Base-by-base conservation (phyloP, 306 rosid species). In the Pyrus communis region DNA sequence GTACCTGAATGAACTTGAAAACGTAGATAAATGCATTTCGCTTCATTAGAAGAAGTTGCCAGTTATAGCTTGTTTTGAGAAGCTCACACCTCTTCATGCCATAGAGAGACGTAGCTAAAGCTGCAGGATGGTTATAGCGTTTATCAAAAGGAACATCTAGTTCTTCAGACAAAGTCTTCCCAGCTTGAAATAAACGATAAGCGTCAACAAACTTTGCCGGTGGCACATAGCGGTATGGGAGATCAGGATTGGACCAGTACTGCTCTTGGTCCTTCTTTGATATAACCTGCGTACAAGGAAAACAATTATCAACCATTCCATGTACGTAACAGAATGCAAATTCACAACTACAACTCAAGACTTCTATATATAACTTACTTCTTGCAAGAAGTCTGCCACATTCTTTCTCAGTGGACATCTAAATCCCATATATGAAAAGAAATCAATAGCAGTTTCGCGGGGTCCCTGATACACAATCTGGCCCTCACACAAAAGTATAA, bases 191-290 rank as follows among this genome's bases (percentile, higher is more conserved):
- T 77, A 77, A 81, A 67, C 78, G 88, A 88, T 91, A 96, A 64
- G 93, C 90, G 75, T 92, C 89, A 3, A 89, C 97, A 71, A 96
- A 92, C 82, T 91, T 93, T 71, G 86, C 93, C 23, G 84, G 91
- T 52, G 98, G 87, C 84, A 93, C 84, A 79, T 83, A 86, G 79
- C 86, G 89, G 89, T 96, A 89, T 54, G 96, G 97, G 76, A 92
- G 86, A 82, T 84, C 89, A 12, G 79, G 89, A 79, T 84, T 82
- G 8, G 89, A 86, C 99, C 99, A 96, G 81, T 96, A 91, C 85
- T 96, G 99, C 91, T 91, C 93, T 89, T 96, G 99, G 86, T 92
- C 99, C 85, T 96, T 96, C 89, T 87, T 86, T 7, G 99, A 96
- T 42, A 86, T 92, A 75, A 96, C 99, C 99, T 96, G 89, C 62